These are phyloP conservation scores for Ogataea chonburiensis DNA, from an alignment of 805 yeast species.

Conservation along the genomic window DNA sequence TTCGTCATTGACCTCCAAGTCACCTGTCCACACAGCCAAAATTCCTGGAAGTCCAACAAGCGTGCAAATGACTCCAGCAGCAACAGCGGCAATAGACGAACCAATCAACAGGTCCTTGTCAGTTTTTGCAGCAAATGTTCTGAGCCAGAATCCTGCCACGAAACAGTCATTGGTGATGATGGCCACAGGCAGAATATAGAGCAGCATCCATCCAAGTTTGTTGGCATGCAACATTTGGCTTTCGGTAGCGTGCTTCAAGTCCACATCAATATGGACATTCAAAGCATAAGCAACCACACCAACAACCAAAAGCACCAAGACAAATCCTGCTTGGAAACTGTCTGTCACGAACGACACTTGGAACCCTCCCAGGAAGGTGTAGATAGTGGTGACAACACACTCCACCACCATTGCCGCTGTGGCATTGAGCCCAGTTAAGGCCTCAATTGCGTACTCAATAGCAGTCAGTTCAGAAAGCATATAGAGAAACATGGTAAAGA, in stretches of 20 bases:
- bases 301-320: constrained; percentile 62
- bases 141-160: constrained; percentile 89
- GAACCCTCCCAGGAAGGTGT: constrained; percentile 88
- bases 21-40: constrained; percentile 88
- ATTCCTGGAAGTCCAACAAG: constrained; percentile 82
- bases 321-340: constrained; percentile 76
- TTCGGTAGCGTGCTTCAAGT: constrained; percentile 58
- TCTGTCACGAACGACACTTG: constrained; percentile 86
- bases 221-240: constrained; percentile 63
- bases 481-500: constrained; percentile 79
- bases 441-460: constrained; percentile 68
- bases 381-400: constrained; percentile 82
- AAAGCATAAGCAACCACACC: constrained; percentile 79
- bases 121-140: constrained; percentile 86
- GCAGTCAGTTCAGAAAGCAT: constrained; percentile 88
- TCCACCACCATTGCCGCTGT: constrained; percentile 81
- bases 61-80: constrained; percentile 60
- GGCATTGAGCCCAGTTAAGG: constrained; percentile 76
- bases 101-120: constrained; percentile 76
- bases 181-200: constrained; percentile 82
- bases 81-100: constrained; percentile 69
- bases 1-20: constrained; percentile 48
- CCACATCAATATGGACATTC: constrained; percentile 59
- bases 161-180: constrained; percentile 88
- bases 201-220: constrained; percentile 83